Conservation (phyloP, 73 alveolate species). For the Blepharisma stoltei region DNA sequence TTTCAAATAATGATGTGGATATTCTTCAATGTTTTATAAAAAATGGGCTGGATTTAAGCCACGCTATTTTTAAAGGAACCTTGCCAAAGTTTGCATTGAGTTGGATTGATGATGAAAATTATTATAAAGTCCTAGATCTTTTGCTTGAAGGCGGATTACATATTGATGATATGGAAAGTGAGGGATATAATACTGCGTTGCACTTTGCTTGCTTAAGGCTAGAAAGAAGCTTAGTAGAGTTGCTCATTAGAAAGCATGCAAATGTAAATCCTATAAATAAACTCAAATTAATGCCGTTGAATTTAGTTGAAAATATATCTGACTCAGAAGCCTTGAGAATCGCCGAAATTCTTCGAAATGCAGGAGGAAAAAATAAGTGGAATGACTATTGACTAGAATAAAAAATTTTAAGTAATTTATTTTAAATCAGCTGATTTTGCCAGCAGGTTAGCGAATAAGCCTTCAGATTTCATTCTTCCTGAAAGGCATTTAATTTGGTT, state of each 20-base stretch:
- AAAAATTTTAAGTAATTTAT: too few relatives aligned
- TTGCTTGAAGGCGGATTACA: not conserved
- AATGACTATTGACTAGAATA: not conserved
- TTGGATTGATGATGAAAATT: not conserved
- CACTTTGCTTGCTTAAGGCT: conserved; percentile 12
- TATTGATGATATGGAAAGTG: conserved; percentile 10
- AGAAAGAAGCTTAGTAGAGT: not conserved
- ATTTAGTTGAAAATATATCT: not conserved
- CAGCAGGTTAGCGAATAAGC: too few relatives aligned
- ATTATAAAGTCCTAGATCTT: too few relatives aligned
- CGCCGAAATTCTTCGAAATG: not conserved
- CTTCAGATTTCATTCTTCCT: too few relatives aligned
- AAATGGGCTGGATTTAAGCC: not conserved
- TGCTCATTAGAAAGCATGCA: not conserved
- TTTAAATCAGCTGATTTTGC: too few relatives aligned
- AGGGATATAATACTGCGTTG: not conserved
- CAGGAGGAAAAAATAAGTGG: conserved; percentile 17
- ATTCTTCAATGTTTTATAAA: not conserved
- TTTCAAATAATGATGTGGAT: not conserved
- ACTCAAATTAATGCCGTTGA: not conserved
- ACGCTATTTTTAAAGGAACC: conserved; percentile 3
- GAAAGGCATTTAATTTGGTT: too few relatives aligned
- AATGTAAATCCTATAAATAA: conserved; percentile 2
- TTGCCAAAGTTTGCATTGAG: not conserved
- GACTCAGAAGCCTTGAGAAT: not conserved